These are phyloP conservation scores for Diaporthe nobilis DNA, from an alignment of 2,329 filamentous ascomycete species.

Conservation along the genomic window DNA sequence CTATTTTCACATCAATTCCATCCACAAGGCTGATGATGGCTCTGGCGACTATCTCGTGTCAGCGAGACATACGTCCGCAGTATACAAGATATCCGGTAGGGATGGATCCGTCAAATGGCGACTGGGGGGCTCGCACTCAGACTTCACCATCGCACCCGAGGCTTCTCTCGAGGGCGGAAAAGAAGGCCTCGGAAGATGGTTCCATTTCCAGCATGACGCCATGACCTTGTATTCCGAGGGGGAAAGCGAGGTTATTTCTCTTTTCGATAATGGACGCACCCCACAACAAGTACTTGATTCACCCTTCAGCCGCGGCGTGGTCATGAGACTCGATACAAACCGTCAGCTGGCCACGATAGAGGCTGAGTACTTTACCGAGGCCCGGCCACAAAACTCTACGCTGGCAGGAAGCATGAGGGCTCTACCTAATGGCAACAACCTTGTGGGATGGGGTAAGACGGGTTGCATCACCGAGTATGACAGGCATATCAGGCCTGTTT, in stretches of 20 bases:
- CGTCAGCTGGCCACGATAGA: not conserved
- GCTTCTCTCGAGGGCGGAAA: slow-evolving; percentile 56
- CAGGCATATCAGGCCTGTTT: not conserved
- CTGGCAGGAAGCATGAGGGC: not conserved
- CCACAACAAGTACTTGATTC: not conserved
- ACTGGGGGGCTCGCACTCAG: slow-evolving; percentile 32
- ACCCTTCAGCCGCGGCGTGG: not conserved
- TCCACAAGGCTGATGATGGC: slow-evolving; percentile 61
- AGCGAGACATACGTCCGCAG: slow-evolving; percentile 60
- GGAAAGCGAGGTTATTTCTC: not conserved
- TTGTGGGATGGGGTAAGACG: not conserved
- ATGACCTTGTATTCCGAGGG: not conserved
- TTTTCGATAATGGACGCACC: slow-evolving; percentile 9
- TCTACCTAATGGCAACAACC: not conserved
- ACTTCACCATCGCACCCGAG: not conserved
- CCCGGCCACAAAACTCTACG: not conserved
- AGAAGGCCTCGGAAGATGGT: not conserved
- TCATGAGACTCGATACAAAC: not conserved
- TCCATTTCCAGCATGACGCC: slow-evolving; percentile 6
- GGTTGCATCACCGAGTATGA: not conserved
- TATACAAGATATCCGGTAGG: slow-evolving; percentile 61
- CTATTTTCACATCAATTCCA: slow-evolving; percentile 69
- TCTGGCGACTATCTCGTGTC: slow-evolving; percentile 65
- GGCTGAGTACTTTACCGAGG: slow-evolving; percentile 9
- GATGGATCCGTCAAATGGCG: slow-evolving; percentile 65